These are phyloP conservation scores for Blastobotrys niveus DNA, from an alignment of 1,139 yeast genomes.

Conservation along the genomic window DNA sequence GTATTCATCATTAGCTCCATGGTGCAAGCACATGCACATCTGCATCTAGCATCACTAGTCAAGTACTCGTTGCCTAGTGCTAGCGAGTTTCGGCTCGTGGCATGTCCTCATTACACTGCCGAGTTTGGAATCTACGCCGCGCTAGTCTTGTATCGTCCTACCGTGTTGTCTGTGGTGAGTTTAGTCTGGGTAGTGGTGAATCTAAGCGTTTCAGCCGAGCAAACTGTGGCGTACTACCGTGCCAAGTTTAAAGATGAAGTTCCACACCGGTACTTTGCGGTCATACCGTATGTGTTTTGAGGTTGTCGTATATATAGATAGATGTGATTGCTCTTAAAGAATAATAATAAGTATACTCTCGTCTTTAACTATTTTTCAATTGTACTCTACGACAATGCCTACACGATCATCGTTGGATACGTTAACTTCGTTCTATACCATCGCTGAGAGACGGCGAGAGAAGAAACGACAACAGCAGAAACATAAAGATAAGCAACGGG, in stretches of 20 bases:
- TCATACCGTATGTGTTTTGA: conserved; percentile 24
- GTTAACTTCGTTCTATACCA: conserved; percentile 24
- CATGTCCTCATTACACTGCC: conserved; percentile 79
- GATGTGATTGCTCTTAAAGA: no score
- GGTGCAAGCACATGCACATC: conserved; percentile 58
- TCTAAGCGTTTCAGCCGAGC: conserved; percentile 56
- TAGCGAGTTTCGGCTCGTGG: conserved; percentile 47
- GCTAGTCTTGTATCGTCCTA: conserved; percentile 30
- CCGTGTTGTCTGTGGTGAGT: conserved; percentile 21
- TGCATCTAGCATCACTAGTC: conserved; percentile 49
- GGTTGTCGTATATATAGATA: not conserved
- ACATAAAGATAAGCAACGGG: not conserved
- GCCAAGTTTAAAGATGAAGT: conserved; percentile 23
- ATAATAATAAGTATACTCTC: not conserved
- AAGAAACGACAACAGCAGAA: conserved; percentile 1
- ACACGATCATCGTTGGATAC: conserved; percentile 13
- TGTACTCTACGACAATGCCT: not conserved
- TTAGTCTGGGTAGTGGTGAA: conserved; percentile 59
- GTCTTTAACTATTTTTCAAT: not conserved
- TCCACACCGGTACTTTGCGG: conserved; percentile 29
- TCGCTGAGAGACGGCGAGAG: conserved; percentile 17
- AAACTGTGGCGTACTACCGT: conserved; percentile 45
- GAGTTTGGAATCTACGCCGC: conserved; percentile 61
- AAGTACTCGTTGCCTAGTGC: conserved; percentile 63
- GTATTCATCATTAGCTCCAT: conserved; percentile 43